phyloP scores from a whole-genome alignment of 495 filamentous ascomycete genomes.

The Oidiodendron maius region DNA sequence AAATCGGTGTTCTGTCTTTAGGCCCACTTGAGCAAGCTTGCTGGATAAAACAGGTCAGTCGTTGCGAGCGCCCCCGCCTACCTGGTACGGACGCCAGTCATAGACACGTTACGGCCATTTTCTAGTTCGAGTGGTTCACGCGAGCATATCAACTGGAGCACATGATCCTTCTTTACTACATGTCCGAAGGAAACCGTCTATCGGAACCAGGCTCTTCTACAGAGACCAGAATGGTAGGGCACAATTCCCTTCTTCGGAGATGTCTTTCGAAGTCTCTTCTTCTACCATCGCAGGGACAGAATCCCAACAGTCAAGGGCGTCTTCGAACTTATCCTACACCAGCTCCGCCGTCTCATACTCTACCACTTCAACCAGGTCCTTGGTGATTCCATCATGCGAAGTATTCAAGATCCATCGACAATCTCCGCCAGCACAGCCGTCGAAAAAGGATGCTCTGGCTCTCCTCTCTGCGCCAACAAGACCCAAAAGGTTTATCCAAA shows the following conservation, averaged over 20 bases:
- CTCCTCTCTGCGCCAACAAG: conserved; percentile 89
- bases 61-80: too few relatives aligned
- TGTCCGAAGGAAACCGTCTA: conserved; percentile 66
- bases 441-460: conserved; percentile 58
- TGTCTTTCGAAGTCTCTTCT: conserved; percentile 73
- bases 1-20: too few relatives aligned
- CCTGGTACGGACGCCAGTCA: too few relatives aligned
- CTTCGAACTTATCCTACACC: conserved; percentile 21
- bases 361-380: conserved; percentile 50
- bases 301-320: conserved; percentile 31
- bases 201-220: conserved; percentile 82
- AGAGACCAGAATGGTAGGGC: conserved; percentile 73
- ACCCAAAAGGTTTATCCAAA: conserved; percentile 94
- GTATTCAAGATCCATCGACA: conserved; percentile 53
- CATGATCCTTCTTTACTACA: conserved; percentile 40
- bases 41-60: too few relatives aligned
- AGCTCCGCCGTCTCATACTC: conserved; percentile 40
- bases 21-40: too few relatives aligned
- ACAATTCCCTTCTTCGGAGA: conserved; percentile 43
- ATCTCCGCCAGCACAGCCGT: conserved; percentile 43
- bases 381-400: conserved; percentile 43
- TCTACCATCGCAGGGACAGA: conserved; percentile 56
- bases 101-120: too few relatives aligned
- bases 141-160: too few relatives aligned
- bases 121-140: too few relatives aligned